phyloP scores from a whole-genome alignment of 176 grass and related monocot species.

The Alloteropsis semialata region DNA sequence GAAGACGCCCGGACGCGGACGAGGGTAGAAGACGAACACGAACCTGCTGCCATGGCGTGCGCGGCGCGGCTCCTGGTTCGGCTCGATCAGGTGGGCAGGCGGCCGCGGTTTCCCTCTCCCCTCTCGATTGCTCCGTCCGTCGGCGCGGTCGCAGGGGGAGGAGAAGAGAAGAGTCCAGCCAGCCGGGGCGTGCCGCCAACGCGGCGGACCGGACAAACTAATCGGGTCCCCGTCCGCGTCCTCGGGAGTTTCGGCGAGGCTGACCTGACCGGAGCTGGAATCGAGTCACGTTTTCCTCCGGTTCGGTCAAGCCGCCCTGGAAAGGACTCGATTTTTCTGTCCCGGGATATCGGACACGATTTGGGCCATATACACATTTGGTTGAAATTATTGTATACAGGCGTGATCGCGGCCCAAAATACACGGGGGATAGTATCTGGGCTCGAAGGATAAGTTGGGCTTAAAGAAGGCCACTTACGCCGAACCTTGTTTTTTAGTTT shows the following conservation, averaged over 20 bases:
- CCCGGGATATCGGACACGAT: not conserved
- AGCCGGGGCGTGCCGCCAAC: not conserved
- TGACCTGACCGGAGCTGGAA: not conserved
- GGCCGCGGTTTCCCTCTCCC: not conserved
- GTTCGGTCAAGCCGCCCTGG: not conserved
- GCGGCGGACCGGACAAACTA: not conserved
- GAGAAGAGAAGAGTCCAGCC: not conserved
- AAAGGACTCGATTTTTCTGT: not conserved
- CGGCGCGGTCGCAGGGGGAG: not conserved
- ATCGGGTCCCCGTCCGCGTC: not conserved
- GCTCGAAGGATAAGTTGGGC: not conserved
- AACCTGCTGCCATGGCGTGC: constrained; percentile 26
- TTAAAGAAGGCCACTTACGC: too few relatives aligned
- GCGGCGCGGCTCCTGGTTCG: not conserved
- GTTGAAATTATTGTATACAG: not conserved
- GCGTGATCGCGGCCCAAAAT: too few relatives aligned
- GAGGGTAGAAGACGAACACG: not conserved
- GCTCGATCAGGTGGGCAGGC: constrained; percentile 14
- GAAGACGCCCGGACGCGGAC: not conserved
- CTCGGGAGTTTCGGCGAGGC: not conserved
- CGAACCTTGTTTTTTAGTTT: too few relatives aligned
- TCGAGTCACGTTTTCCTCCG: not conserved
- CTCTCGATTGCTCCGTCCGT: not conserved
- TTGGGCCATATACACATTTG: not conserved
- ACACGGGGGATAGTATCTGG: not conserved